Evolutionary conservation across 2,329 filamentous ascomycete genomes (phyloP), one percentile per base, ranked within the genome.

Genomic region (Ophiobolus disseminans): DNA sequence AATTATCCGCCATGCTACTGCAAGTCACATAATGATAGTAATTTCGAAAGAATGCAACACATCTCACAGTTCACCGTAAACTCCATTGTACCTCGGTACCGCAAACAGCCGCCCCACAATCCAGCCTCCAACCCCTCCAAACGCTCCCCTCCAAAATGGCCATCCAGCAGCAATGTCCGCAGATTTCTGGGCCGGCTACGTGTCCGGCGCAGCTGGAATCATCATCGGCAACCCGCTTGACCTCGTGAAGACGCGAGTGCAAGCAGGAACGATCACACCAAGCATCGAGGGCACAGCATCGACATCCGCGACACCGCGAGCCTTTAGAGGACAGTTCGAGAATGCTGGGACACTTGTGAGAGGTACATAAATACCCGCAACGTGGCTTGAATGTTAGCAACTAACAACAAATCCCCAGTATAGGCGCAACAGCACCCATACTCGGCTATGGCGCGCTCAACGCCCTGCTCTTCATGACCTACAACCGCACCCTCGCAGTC

Each of bases 121-220:
- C 48, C 36, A 35, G 26, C 30, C 30, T 11, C n/a, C 10, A 45
- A 14, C 46, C 39, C 10, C 34, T 8, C 36, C 28, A 45, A 47
- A 52, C 44, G 45, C 52, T 36, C 53, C 50, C 53, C 50, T 54
- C 60, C 37, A 54, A 32, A 42, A 22, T 37, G 43, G 13, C 28
- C 35, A 39, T 23, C 36, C 25, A 38, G 17, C 36, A 39, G 23
- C 48, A 48, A 93, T 94, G 89, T 90, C 89, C 40, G 85, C 90
- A 60, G 92, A 96, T 70, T 97, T 97, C 74, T 96, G 90, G 89
- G 90, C 92, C 48, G 91, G 92, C 65, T 97, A 96, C 73, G 76
- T 94, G 53, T 93, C 89, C 68, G 93, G 93, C 43, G 91, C 89
- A 48, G 80, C 87, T 39, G 90, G 91, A 36, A 97, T 97, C 63